Base-by-base conservation (phyloP, 2,329 filamentous ascomycete genomes). In the Stachybotrys elegans region DNA sequence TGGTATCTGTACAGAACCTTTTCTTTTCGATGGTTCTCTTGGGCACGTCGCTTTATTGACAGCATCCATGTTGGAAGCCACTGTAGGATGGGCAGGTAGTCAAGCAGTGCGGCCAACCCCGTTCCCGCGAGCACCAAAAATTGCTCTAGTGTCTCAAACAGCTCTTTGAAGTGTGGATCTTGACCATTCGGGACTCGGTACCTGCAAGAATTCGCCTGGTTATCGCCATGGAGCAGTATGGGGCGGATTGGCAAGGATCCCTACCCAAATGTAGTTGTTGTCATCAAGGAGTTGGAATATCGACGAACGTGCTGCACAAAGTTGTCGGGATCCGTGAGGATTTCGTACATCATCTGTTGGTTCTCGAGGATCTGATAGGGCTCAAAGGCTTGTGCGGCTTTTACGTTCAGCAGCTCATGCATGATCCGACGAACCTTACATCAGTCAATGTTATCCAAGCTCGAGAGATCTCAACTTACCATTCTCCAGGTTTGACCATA, bases 181-280 rank as follows among this genome's bases (percentile, higher is more conserved):
- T 49, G 31, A 75, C 66, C 5, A 70, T 61, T 51, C 70, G n/a
- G n/a, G n/a, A n/a, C n/a, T n/a, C n/a, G n/a, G n/a, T n/a, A n/a
- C n/a, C n/a, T n/a, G n/a, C n/a, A n/a, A n/a, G n/a, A n/a, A n/a
- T n/a, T n/a, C n/a, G n/a, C n/a, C n/a, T n/a, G n/a, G n/a, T n/a
- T n/a, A n/a, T n/a, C n/a, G n/a, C n/a, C n/a, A n/a, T n/a, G n/a
- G n/a, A n/a, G n/a, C n/a, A n/a, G n/a, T n/a, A n/a, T n/a, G n/a
- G n/a, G n/a, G n/a, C n/a, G n/a, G n/a, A n/a, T n/a, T 64, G 2
- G 55, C 66, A 0, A 61, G 55, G 2, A 64, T 66, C 11, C 72
- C 66, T 48, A 63, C 74, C 73, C 73, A 44, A 72, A 78, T 2
- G 73, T 63, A 64, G 78, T 76, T 3, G 66, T 67, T 0, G 73